Base-by-base conservation (phyloP, 2,329 filamentous ascomycete genomes). In the Claviceps capensis region DNA sequence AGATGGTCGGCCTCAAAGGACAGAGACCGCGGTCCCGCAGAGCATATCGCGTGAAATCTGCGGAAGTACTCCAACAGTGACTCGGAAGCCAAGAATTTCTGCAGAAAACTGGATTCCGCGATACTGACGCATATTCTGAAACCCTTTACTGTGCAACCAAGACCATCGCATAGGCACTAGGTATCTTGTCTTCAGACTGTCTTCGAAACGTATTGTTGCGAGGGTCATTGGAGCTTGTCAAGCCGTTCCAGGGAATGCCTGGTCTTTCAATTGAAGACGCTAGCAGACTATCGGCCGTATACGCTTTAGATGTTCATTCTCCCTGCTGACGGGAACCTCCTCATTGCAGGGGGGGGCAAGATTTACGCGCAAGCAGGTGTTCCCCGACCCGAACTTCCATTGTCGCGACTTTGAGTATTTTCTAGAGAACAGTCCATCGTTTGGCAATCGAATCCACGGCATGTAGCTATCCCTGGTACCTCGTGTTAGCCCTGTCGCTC, bases 1-100 rank as follows among this genome's bases (percentile, higher is more conserved):
- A 63, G 58, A 16, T 37, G 37, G 49, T 11, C 34, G 37, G 30
- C 47, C 48, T 37, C 52, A 52, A 50, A 23, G n/a, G 49, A 22
- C 26, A 49, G 40, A n/a, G 9, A 41, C 22, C 45, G 36, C 26
- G 23, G 22, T 34, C 17, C 13, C 22, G 34, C 43, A 36, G 19
- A 22, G 45, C 19, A 36, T 40, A 36, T 44, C 30, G 30, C 17
- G 22, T 34, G 38, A 30, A 47, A 40, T 38, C 17, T 34, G 19
- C 17, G 16, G 22, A 47, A 40, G 13, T 41, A n/a, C 47, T 40
- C 17, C 19, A 38, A 42, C 6, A 11, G 38, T 48, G 45, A 22
- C 23, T 13, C 37, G 30, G 13, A 51, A 46, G 53, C 48, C 22
- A 51, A 49, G 37, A 41, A 45, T 16, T 26, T 36, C 45, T 43